Evolutionary conservation across 2,329 filamentous ascomycete genomes (phyloP).

Genomic region (Fulvia fulva): DNA sequence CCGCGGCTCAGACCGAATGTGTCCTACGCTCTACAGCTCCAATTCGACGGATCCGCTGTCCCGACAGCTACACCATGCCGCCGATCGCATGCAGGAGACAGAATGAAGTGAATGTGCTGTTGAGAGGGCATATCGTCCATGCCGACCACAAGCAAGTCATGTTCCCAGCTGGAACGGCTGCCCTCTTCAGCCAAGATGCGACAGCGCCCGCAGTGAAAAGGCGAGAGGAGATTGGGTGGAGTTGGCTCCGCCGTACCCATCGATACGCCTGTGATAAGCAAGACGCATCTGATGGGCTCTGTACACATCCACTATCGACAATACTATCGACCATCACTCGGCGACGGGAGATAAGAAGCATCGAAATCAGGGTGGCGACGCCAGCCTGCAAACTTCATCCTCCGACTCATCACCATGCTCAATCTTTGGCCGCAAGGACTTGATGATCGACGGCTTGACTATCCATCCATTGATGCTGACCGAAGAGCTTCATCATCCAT

Average conservation of each 20-base stretch:
- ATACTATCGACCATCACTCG: neutral
- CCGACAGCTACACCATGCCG: neutral
- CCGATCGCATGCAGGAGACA: neutral
- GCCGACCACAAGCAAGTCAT: neutral
- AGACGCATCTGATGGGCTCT: neutral
- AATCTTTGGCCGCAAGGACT: too few relatives aligned
- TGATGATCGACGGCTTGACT: too few relatives aligned
- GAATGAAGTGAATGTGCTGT: neutral
- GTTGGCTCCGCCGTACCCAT: neutral
- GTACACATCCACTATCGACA: neutral
- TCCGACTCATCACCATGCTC: too few relatives aligned
- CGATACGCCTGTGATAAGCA: neutral
- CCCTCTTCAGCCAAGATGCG: neutral
- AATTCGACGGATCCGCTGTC: neutral
- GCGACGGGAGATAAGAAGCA: neutral
- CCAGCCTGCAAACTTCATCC: too few relatives aligned
- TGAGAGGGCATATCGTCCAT: neutral
- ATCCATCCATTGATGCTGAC: too few relatives aligned
- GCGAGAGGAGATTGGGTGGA: neutral
- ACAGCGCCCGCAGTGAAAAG: too few relatives aligned
- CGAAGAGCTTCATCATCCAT: too few relatives aligned
- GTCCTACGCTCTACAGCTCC: neutral
- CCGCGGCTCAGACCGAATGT: neutral
- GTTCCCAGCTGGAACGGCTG: neutral
- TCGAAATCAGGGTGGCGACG: too few relatives aligned